Conservation (phyloP, 306 rosid species). For the Clitoria ternatea region DNA sequence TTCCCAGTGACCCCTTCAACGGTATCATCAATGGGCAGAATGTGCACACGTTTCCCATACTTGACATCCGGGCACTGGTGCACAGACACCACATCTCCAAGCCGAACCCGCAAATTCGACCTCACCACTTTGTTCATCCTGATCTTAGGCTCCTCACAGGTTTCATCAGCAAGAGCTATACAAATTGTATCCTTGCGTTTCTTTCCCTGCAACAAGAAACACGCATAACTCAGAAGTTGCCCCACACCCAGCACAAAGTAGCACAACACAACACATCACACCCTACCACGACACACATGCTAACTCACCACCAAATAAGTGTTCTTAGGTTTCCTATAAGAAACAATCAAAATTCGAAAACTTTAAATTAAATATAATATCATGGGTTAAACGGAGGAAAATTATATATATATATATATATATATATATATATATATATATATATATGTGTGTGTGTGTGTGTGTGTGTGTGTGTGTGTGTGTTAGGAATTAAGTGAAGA, state of each 20-base stretch:
- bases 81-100: conserved; percentile 58
- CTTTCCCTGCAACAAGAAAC: conserved; percentile 43
- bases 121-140: conserved; percentile 58
- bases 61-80: conserved; percentile 55
- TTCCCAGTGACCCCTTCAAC: conserved; percentile 52
- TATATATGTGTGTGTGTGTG: too few relatives aligned
- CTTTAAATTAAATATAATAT: too few relatives aligned
- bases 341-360: not conserved
- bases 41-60: conserved; percentile 48
- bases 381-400: too few relatives aligned
- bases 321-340: not conserved
- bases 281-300: not conserved
- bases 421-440: too few relatives aligned
- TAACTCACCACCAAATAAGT: not conserved
- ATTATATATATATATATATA: too few relatives aligned
- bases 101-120: conserved; percentile 51
- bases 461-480: too few relatives aligned
- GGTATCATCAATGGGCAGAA: conserved; percentile 51
- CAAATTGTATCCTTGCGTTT: conserved; percentile 52
- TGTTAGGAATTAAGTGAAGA: not conserved
- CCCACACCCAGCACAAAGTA: not conserved
- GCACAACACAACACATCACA: not conserved
- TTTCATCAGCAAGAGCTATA: conserved; percentile 50
- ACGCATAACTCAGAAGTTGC: not conserved
- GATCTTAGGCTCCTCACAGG: conserved; percentile 46